phyloP scores from a whole-genome alignment of 2,329 filamentous ascomycete species.

The Trichoderma atroviride region DNA sequence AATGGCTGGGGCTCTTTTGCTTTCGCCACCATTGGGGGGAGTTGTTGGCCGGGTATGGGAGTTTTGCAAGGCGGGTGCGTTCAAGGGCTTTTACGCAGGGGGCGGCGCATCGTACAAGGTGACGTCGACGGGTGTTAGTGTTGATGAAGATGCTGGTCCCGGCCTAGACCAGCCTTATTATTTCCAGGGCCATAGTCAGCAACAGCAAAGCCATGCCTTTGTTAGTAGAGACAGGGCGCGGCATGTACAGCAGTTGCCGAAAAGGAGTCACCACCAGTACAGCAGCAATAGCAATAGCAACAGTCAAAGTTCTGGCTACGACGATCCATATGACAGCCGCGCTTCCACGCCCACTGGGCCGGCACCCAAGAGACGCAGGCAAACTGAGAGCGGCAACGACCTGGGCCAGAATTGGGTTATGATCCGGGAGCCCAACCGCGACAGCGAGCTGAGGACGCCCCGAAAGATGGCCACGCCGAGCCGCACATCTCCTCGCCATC shows the following conservation, averaged over 20 bases:
- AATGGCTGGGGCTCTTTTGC: slow-evolving; percentile 61
- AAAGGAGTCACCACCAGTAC: background rate
- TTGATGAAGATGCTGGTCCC: slow-evolving; percentile 31
- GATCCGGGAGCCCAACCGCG: slow-evolving; percentile 50
- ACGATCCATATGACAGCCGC: slow-evolving; percentile 37
- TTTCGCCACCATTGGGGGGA: slow-evolving; percentile 63
- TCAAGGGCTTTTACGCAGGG: slow-evolving; percentile 84
- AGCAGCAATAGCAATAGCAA: slow-evolving; percentile 6
- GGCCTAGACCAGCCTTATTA: slow-evolving; percentile 34
- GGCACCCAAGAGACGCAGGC: slow-evolving; percentile 59
- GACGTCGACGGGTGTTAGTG: slow-evolving; percentile 34
- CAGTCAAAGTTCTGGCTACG: slow-evolving; percentile 30
- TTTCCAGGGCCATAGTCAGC: slow-evolving; percentile 37
- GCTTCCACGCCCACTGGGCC: slow-evolving; percentile 49
- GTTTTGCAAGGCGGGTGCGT: slow-evolving; percentile 73
- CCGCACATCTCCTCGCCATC: slow-evolving; percentile 36
- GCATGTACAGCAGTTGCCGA: background rate
- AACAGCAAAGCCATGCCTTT: slow-evolving; percentile 3
- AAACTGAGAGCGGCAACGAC: slow-evolving; percentile 57
- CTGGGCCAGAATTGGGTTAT: slow-evolving; percentile 73
- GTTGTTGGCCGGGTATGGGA: slow-evolving; percentile 80
- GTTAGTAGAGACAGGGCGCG: slow-evolving; percentile 4
- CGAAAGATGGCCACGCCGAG: slow-evolving; percentile 33
- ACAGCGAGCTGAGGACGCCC: slow-evolving; percentile 32
- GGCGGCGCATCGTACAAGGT: slow-evolving; percentile 73